phyloP scores from a whole-genome alignment of 441 rosid species.

The Erodium trifolium region DNA sequence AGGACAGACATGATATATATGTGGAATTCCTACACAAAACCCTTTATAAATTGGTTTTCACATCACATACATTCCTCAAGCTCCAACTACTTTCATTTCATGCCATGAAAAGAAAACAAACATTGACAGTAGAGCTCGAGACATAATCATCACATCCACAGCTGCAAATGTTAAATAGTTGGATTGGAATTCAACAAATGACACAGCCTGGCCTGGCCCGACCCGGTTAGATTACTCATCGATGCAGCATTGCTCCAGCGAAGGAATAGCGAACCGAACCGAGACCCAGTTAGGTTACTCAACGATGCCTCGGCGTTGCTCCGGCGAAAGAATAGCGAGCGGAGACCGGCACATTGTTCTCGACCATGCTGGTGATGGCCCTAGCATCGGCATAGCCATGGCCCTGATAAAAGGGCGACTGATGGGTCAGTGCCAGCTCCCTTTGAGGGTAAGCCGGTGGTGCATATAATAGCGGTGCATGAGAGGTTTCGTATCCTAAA shows the following conservation, averaged over 20 bases:
- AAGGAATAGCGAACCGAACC: too few species aligned
- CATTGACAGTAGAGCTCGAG: too few species aligned
- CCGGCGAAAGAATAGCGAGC: slow-evolving; percentile 11
- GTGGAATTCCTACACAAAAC: too few species aligned
- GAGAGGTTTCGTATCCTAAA: too few species aligned
- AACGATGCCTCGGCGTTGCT: not conserved
- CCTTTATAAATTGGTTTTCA: not conserved
- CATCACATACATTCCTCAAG: not conserved
- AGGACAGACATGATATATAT: too few species aligned
- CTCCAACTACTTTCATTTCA: too few species aligned
- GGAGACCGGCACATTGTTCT: slow-evolving; percentile 10
- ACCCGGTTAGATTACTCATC: too few species aligned
- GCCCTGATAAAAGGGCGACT: not conserved
- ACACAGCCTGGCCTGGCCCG: too few species aligned
- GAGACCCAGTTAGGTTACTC: not conserved
- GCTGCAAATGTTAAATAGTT: not conserved
- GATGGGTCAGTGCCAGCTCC: not conserved
- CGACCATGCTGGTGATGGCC: not conserved
- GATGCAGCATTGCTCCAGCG: too few species aligned
- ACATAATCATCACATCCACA: not conserved
- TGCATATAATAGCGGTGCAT: not conserved
- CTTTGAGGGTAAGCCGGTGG: slow-evolving; percentile 3
- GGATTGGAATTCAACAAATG: not conserved
- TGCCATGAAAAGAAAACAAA: too few species aligned
- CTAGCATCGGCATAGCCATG: slow-evolving; percentile 8